Evolutionary conservation across 441 rosid genomes (phyloP).

Genomic region (Mallotus repandus): DNA sequence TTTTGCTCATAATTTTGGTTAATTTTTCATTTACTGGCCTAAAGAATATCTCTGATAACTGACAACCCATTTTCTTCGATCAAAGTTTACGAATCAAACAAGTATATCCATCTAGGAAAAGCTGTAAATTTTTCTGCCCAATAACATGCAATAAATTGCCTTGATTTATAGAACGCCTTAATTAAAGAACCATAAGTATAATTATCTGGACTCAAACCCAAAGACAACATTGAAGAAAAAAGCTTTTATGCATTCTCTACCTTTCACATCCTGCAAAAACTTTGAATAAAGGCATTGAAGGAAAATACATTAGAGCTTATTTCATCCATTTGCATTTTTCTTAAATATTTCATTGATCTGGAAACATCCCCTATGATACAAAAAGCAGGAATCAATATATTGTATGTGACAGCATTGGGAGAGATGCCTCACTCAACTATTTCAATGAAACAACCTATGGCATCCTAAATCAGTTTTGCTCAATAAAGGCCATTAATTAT

Average conservation of each 20-base stretch:
- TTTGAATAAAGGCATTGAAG: constrained; percentile 60
- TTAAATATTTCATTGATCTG: constrained; percentile 48
- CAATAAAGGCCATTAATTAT: constrained; percentile 75
- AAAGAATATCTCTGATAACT: background rate
- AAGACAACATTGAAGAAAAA: constrained; percentile 43
- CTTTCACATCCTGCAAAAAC: constrained; percentile 55
- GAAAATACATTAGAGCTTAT: constrained; percentile 54
- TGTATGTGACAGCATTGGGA: constrained; percentile 66
- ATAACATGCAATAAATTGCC: constrained; percentile 29
- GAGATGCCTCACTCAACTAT: constrained; percentile 74
- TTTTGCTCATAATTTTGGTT: too few relatives aligned
- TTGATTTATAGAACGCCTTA: constrained; percentile 48
- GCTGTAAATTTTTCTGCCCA: background rate
- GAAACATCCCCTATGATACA: constrained; percentile 51
- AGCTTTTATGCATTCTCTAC: constrained; percentile 56
- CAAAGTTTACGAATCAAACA: background rate
- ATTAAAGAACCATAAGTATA: constrained; percentile 53
- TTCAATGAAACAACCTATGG: constrained; percentile 74
- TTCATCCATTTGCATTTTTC: constrained; percentile 59
- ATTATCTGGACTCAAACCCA: constrained; percentile 65
- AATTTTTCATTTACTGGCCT: constrained; percentile 8
- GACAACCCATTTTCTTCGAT: background rate
- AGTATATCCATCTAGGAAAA: constrained; percentile 5
- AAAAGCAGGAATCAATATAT: constrained; percentile 55
- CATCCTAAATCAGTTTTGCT: constrained; percentile 55